phyloP scores from a whole-genome alignment of 2,329 filamentous ascomycete species.

The Dactylellina drechsleri region DNA sequence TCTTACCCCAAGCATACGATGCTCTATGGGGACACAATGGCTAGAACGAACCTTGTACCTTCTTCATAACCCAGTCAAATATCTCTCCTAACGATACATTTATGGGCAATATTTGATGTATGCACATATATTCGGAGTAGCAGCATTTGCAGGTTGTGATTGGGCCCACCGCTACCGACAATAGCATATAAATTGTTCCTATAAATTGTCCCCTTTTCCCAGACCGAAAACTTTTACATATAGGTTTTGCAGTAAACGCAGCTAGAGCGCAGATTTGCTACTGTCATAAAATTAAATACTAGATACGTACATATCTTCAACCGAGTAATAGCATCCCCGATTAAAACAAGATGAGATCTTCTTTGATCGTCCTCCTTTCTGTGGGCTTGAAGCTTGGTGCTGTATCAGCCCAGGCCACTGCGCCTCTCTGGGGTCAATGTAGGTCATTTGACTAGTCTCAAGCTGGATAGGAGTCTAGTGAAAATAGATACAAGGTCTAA shows the following conservation, averaged over 20 bases:
- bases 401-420: slow-evolving; percentile 2
- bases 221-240: neutral
- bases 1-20: too few species aligned
- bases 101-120: too few species aligned
- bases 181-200: neutral
- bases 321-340: neutral
- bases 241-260: too few species aligned
- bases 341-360: slow-evolving; percentile 1
- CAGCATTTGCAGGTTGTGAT: neutral
- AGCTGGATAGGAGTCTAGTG: neutral
- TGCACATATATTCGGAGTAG: too few species aligned
- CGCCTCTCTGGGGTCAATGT: slow-evolving; percentile 24
- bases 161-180: neutral
- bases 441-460: neutral
- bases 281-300: neutral
- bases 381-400: neutral
- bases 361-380: slow-evolving; percentile 1
- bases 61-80: too few species aligned
- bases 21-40: too few species aligned
- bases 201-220: neutral
- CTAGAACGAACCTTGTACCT: too few species aligned
- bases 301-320: neutral
- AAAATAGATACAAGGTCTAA: neutral
- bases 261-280: too few species aligned
- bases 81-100: too few species aligned